phyloP scores from a whole-genome alignment of 352 stramenopile genomes.

The Pythium coloratum region DNA sequence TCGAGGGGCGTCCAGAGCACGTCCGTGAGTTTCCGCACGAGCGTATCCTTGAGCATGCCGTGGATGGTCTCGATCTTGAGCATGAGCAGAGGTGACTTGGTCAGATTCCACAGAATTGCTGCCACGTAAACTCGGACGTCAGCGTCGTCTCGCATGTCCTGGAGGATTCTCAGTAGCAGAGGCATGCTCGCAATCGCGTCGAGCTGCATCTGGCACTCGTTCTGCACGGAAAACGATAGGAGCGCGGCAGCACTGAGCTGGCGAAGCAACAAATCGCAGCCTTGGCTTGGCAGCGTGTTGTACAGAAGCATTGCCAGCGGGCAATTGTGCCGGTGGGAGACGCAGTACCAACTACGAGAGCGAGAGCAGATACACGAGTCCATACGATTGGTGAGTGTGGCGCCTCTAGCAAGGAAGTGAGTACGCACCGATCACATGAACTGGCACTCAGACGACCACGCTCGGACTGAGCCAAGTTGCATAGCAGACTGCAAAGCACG shows the following conservation, averaged over 20 bases:
- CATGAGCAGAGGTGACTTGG: conserved; percentile 58
- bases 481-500: conserved; percentile 44
- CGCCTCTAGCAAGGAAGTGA: background rate
- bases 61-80: conserved; percentile 81
- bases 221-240: conserved; percentile 68
- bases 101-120: conserved; percentile 66
- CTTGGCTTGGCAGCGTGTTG: conserved; percentile 26
- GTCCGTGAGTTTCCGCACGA: conserved; percentile 54
- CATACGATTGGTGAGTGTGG: too few relatives aligned
- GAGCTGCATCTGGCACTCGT: conserved; percentile 71
- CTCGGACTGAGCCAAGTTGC: conserved; percentile 59
- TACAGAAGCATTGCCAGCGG: conserved; percentile 55
- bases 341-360: conserved; percentile 51
- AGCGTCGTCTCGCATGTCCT: conserved; percentile 32
- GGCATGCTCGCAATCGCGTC: conserved; percentile 47
- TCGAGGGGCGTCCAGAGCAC: conserved; percentile 52
- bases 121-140: conserved; percentile 53
- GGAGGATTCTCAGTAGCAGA: conserved; percentile 48
- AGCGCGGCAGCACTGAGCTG: conserved; percentile 52
- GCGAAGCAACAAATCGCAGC: conserved; percentile 32
- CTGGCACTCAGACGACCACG: conserved; percentile 53
- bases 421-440: conserved; percentile 53
- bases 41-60: conserved; percentile 52
- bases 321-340: conserved; percentile 72
- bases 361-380: background rate